phyloP scores from a whole-genome alignment of 805 yeast genomes.

The Cyberlindnera galapagoensis region DNA sequence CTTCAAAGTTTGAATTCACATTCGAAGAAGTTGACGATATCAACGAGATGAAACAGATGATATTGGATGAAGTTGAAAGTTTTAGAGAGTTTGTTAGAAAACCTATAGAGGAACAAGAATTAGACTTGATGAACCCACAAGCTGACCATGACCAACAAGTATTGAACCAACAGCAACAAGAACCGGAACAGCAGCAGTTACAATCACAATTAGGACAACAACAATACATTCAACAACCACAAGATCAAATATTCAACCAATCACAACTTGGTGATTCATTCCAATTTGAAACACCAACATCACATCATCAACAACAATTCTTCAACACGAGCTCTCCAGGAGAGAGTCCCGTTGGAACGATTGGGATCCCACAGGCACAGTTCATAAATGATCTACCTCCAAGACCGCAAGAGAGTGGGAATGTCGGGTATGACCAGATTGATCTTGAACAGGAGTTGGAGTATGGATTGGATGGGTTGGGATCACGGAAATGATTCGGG shows the following conservation, averaged over 20 bases:
- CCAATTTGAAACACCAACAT: conserved; percentile 11
- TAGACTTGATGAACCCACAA: conserved; percentile 29
- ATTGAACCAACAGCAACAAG: conserved; percentile 10
- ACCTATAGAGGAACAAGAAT: conserved; percentile 55
- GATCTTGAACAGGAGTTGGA: conserved; percentile 63
- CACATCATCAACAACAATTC: conserved; percentile 13
- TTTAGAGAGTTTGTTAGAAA: conserved; percentile 78
- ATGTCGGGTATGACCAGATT: conserved; percentile 18
- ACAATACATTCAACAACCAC: conserved; percentile 16
- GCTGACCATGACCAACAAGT: conserved; percentile 18
- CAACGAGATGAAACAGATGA: conserved; percentile 67
- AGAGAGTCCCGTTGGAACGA: conserved; percentile 25
- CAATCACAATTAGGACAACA: conserved; percentile 16
- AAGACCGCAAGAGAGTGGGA: conserved; percentile 44
- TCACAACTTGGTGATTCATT: conserved; percentile 2
- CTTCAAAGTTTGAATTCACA: conserved; percentile 69
- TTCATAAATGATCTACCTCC: conserved; percentile 48
- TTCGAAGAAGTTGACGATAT: conserved; percentile 83
- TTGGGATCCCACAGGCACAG: conserved; percentile 46
- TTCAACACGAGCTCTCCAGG: conserved; percentile 16
- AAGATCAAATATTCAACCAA: conserved; percentile 6
- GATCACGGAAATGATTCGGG: conserved; percentile 3
- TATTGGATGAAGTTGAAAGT: conserved; percentile 68
- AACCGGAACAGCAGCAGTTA: conserved; percentile 11
- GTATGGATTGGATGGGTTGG: conserved; percentile 48